Percentiles rank a stretch among this genome's conserved stretches.
These are phyloP conservation scores for Clavariopsis aquatica DNA, from an alignment of 495 filamentous ascomycete species.

Conservation along the genomic window DNA sequence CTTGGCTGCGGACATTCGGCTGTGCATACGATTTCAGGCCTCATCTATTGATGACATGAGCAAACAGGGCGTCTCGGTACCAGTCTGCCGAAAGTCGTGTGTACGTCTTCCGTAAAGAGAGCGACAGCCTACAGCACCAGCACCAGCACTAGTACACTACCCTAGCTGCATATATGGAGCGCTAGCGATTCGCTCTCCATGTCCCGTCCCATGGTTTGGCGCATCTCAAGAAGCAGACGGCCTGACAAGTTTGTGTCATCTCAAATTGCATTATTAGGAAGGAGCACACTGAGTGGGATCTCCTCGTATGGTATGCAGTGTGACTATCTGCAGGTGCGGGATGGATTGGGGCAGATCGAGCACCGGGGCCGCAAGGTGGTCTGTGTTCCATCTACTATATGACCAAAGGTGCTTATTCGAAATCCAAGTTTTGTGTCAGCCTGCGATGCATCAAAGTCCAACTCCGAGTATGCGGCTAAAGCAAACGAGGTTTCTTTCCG, in stretches of 20 bases:
- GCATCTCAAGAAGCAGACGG: conserved; percentile 8
- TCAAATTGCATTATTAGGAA: neutral
- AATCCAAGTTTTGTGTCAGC: neutral
- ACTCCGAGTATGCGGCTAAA: conserved; percentile 14
- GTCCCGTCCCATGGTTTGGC: neutral
- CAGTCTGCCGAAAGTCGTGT: conserved; percentile 7
- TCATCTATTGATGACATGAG: neutral
- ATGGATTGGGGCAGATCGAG: conserved; percentile 8
- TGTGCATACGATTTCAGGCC: neutral
- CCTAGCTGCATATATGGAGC: neutral
- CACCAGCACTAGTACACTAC: neutral
- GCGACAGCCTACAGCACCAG: no score
- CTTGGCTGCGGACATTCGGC: conserved; percentile 12
- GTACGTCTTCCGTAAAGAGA: neutral
- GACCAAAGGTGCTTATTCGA: conserved; percentile 8
- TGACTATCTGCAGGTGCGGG: conserved; percentile 11
- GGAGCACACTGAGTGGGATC: neutral
- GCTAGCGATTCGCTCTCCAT: neutral
- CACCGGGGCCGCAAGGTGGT: neutral
- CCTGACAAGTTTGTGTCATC: neutral
- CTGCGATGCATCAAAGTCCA: neutral
- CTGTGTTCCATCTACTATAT: neutral
- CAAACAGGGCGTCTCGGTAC: neutral
- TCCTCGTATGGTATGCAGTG: conserved; percentile 10
- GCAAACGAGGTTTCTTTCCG: neutral